Base-by-base conservation (phyloP, 176 grass and related monocot genomes). In the Oryza meridionalis region DNA sequence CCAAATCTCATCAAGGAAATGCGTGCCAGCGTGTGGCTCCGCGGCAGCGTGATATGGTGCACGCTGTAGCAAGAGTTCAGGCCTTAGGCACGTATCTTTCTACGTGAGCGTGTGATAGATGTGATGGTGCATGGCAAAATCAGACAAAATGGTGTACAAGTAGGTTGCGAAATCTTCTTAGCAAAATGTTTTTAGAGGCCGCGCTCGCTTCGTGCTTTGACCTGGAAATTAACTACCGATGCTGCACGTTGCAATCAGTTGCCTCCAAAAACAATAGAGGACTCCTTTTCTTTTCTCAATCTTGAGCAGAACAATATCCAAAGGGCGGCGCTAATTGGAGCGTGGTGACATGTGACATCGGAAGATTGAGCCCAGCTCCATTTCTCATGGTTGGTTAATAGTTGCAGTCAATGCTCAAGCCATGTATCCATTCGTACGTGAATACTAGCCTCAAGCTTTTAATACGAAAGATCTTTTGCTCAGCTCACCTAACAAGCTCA, bases 91-190 rank as follows among this genome's bases (percentile, higher is more conserved):
- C 72, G 71, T 77, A 72, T 58, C 83, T 78, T 78, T 86, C 83
- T 21, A 5, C 45, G 58, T 19, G 73, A 44, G 82, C 66, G 88
- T 86, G 84, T 53, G 53, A 58, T 58, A 58, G 73, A 77, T 19
- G 59, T 49, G 78, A 51, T 35, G 16, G 49, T 49, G 40, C 37
- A 43, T 31, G 65, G 22, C 42, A 84, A 55, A 0, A 58, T n/a
- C 17, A 58, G 53, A 58, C 53, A 38, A 16, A 16, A 64, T 44
- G 65, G 73, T 6, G 33, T 13, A 0, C 33, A 35, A 0, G n/a
- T 62, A 62, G 7, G 6, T 24, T 22, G 40, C 27, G 4, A 24
- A 19, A 15, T 65, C 12, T 46, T 53, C 24, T 21, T 70, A 51
- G 82, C 77, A 76, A 46, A 47, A 31, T 16, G 29, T 31, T 31